Evolutionary conservation across 2,329 filamentous ascomycete genomes (phyloP), one percentile per base, ranked within the genome.

Genomic region (Curvularia verruculosa): DNA sequence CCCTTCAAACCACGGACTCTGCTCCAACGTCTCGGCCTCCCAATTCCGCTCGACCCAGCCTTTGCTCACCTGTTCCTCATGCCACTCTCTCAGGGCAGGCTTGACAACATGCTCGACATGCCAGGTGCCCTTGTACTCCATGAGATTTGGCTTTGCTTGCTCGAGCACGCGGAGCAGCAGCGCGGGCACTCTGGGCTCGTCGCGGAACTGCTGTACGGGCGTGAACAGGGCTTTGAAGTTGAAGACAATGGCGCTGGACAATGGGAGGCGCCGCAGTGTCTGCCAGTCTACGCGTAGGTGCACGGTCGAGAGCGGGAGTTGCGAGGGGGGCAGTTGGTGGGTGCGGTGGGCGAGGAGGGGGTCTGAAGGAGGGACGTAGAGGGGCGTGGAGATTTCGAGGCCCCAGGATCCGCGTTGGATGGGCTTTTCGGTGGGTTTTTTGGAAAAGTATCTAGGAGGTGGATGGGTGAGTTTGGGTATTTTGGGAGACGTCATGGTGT

Each of bases 141-240:
- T 87, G 9, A 94, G 67, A 37, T 76, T 85, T 70, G 82, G 82
- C 75, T 92, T 92, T 1, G 88, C 90, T 28, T 91, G 86, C 19
- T 80, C 83, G n/a, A 94, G 66, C 0, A 95, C 79, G 75, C 89
- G 90, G 2, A 86, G 75, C 1, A 92, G 51, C 5, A 96, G 72
- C 0, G 84, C 84, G 0, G 92, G 92, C 0, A 96, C 78, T 45
- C 86, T 89, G 0, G 89, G 85, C 73, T 96, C 92, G 54, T 89
- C 81, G 2, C 84, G 79, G 55, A 96, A 87, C 61, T 89, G 86
- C 0, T 81, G 72, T 0, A 96, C 73, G 0, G 89, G 89, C 0
- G 91, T 95, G 75, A 96, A 96, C 0, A 95, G 75, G 0, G 89
- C 91, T 71, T 94, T 96, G 84, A 94, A 96, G 74, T 95, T 96